phyloP scores from a whole-genome alignment of 495 filamentous ascomycete species.

The Hypoxylon cercidicola region DNA sequence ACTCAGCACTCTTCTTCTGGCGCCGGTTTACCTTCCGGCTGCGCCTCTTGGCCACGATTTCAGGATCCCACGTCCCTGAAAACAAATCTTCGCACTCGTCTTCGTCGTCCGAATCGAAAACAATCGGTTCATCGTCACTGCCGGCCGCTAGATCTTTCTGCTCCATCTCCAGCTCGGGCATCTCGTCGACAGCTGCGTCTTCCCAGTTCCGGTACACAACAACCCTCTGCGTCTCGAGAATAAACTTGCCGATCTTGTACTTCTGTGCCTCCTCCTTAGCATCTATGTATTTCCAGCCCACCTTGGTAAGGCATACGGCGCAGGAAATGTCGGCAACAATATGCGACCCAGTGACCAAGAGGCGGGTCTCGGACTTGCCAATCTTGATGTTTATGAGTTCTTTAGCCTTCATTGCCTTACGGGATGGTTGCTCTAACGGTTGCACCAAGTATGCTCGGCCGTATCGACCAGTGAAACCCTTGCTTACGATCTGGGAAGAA shows the following conservation, averaged over 20 bases:
- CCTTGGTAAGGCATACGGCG: conserved; percentile 67
- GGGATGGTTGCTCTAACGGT: conserved; percentile 51
- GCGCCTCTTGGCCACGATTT: conserved; percentile 71
- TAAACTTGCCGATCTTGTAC: conserved; percentile 97
- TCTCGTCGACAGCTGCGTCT: conserved; percentile 48
- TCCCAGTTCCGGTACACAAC: conserved; percentile 76
- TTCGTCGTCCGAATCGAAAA: conserved; percentile 92
- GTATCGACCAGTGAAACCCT: conserved; percentile 93
- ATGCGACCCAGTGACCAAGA: conserved; percentile 82
- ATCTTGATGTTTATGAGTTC: conserved; percentile 59
- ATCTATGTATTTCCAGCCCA: conserved; percentile 95
- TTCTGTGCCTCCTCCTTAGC: conserved; percentile 82
- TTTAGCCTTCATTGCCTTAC: conserved; percentile 23
- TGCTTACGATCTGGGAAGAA: conserved; percentile 82
- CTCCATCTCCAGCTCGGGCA: conserved; percentile 31
- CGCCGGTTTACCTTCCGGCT: conserved; percentile 59
- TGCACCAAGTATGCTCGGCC: conserved; percentile 91
- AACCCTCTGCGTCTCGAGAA: conserved; percentile 86
- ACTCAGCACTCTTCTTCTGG: conserved; percentile 25
- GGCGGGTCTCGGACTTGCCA: conserved; percentile 68
- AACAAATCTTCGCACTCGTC: conserved; percentile 97
- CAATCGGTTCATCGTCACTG: conserved; percentile 53
- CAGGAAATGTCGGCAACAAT: conserved; percentile 69
- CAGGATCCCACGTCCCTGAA: conserved; percentile 82
- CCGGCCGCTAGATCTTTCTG: conserved; percentile 10